A percentile compares a stretch with the other conserved stretches of the same genome.
These are phyloP conservation scores for Polysphondylium violaceum DNA, from an alignment of 78 protist genomes.

Conservation along the genomic window DNA sequence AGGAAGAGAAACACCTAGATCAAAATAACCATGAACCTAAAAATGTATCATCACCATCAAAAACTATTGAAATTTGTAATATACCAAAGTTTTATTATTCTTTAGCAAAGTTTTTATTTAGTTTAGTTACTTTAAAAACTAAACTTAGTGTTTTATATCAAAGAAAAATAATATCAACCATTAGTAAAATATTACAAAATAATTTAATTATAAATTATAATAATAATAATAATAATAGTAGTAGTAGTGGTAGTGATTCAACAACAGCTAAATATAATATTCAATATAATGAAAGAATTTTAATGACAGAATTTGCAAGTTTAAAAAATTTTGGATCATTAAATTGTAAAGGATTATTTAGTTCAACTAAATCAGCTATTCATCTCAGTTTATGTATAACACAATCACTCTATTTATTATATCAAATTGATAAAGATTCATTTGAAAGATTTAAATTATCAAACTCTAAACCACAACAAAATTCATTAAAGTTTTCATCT, in stretches of 20 bases:
- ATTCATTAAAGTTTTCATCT: neutral
- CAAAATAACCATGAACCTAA: too few species aligned
- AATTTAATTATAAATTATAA: too few species aligned
- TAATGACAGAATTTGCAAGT: neutral
- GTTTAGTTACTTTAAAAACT: neutral
- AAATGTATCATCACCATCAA: too few species aligned
- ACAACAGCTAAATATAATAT: neutral
- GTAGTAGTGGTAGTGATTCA: neutral
- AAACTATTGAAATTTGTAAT: too few species aligned
- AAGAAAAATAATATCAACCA: neutral
- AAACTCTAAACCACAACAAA: neutral
- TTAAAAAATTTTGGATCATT: conserved; percentile 3
- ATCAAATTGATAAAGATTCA: neutral
- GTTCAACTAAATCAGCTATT: neutral
- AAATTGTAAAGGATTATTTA: conserved; percentile 11
- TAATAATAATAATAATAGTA: too few species aligned
- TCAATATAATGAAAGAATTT: neutral
- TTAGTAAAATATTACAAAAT: neutral
- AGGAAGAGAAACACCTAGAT: neutral
- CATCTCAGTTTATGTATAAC: neutral
- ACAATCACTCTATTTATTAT: neutral
- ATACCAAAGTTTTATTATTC: too few species aligned
- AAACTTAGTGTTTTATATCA: neutral
- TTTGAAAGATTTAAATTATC: neutral
- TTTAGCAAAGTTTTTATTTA: neutral